Percentiles rank a stretch among this genome's conserved stretches.
phyloP scores from a whole-genome alignment of 805 yeast species.

The Yamadazyma philogaea region DNA sequence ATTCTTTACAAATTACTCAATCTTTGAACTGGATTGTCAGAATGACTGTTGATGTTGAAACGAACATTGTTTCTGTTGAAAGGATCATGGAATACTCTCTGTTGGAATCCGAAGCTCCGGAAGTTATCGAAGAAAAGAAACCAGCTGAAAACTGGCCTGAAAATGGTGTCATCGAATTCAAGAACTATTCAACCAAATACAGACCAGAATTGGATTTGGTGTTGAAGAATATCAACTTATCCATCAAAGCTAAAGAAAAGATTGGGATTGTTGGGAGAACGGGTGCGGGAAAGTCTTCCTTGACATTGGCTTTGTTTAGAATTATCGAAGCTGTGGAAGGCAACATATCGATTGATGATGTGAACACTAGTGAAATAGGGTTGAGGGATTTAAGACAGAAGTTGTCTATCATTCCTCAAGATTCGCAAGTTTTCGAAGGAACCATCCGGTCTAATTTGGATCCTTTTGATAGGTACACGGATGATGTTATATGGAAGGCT shows the following conservation, averaged over 20 bases:
- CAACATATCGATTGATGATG: slow-evolving; percentile 32
- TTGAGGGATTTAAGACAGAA: slow-evolving; percentile 42
- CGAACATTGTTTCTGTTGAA: slow-evolving; percentile 95
- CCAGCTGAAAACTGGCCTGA: slow-evolving; percentile 50
- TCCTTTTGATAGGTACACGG: slow-evolving; percentile 34
- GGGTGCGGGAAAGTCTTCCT: slow-evolving; percentile 46
- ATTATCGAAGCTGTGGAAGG: slow-evolving; percentile 41
- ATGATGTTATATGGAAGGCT: slow-evolving; percentile 41
- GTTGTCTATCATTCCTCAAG: slow-evolving; percentile 45
- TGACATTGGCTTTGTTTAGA: slow-evolving; percentile 43
- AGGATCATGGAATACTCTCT: slow-evolving; percentile 84
- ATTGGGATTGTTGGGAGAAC: slow-evolving; percentile 47
- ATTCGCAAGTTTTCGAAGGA: slow-evolving; percentile 46
- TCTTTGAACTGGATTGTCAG: slow-evolving; percentile 96
- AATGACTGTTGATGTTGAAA: slow-evolving; percentile 98
- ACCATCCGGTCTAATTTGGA: slow-evolving; percentile 40
- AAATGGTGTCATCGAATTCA: slow-evolving; percentile 34
- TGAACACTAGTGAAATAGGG: slow-evolving; percentile 36
- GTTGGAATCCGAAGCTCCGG: slow-evolving; percentile 84
- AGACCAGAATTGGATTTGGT: slow-evolving; percentile 45
- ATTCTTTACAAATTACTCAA: slow-evolving; percentile 90
- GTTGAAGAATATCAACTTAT: slow-evolving; percentile 35
- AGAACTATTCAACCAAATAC: slow-evolving; percentile 39
- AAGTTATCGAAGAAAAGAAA: slow-evolving; percentile 55
- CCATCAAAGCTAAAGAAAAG: slow-evolving; percentile 37